Evolutionary conservation across 2,329 filamentous ascomycete species (phyloP).

Genomic region (Keithomyces neogunnii): DNA sequence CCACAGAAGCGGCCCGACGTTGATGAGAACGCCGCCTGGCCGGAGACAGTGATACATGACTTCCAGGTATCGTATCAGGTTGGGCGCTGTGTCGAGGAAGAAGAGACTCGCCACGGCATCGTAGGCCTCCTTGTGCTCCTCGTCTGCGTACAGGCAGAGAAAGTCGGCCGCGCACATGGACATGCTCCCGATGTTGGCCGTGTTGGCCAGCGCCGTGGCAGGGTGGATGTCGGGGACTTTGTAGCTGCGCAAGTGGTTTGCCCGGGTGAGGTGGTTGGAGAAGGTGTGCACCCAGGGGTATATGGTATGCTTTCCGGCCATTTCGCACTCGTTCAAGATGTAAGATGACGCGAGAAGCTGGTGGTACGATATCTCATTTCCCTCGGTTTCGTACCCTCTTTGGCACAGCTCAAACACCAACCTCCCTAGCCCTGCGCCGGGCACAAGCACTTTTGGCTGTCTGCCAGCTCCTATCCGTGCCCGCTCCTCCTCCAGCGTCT

Average conservation of each 20-base stretch:
- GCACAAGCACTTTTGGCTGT: constrained; percentile 65
- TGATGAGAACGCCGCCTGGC: constrained; percentile 74
- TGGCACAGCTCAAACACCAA: constrained; percentile 80
- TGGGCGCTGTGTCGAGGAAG: constrained; percentile 95
- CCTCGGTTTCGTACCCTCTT: constrained; percentile 67
- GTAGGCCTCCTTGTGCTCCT: constrained; percentile 53
- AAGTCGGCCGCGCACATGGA: constrained; percentile 93
- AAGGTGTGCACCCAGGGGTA: constrained; percentile 84
- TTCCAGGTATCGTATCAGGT: constrained; percentile 82
- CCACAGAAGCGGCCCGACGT: constrained; percentile 87
- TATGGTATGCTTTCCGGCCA: constrained; percentile 58
- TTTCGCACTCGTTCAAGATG: constrained; percentile 59
- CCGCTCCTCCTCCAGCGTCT: constrained; percentile 48
- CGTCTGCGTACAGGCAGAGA: constrained; percentile 68
- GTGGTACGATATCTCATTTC: constrained; percentile 96
- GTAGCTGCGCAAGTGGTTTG: constrained; percentile 67
- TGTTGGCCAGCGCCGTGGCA: constrained; percentile 39
- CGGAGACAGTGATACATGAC: constrained; percentile 71
- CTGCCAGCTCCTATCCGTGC: constrained; percentile 19
- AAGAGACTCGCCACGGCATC: constrained; percentile 86
- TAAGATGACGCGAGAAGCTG: constrained; percentile 81
- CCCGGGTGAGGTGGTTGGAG: constrained; percentile 70
- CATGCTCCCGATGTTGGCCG: constrained; percentile 55
- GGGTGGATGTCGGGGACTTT: constrained; percentile 76
- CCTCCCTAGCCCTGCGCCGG: constrained; percentile 81